Base-by-base conservation (phyloP, 176 grass and related monocot genomes). In the Urochloa ruziziensis region DNA sequence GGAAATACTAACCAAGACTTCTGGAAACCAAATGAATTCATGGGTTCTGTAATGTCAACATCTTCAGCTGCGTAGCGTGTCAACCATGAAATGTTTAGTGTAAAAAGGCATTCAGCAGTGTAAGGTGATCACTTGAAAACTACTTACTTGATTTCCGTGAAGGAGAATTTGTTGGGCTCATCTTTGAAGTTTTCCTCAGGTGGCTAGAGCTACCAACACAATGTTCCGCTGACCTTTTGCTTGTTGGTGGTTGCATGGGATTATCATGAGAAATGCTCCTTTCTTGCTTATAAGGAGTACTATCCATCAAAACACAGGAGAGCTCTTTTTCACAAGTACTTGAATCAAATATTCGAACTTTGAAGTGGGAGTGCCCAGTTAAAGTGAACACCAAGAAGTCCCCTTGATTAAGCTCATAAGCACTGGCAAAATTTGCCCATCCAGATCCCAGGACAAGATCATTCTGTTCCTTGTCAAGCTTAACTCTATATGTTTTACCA, bases 401-500 rank as follows among this genome's bases (percentile, higher is more conserved):
- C 16, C 44, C 44, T 4, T 47, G 44, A 15, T 47, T 14, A 47
- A 47, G 44, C 14, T 47, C 44, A 47, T 47, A 48, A 48, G 46
- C 13, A 0, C 46, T 48, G 46, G 43, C 14, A 48, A 48, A 48
- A n/a, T n/a, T 48, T 48, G 46, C 46, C 14, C 46, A 48, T 5
- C 46, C 13, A 48, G 46, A 48, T 48, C 46, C 4, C 4, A 48
- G 46, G 46, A 48, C 46, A 1, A 48, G 46, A 4, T 48, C 46
- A 48, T 48, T 48, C 14, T 48, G 46, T 16, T 53, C 19, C n/a
- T 70, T 62, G 19, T 71, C 43, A 32, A 91, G 28, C 23, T 81
- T 62, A 52, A 91, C 76, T 7, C 53, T 21, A 49, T 73, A 91
- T 49, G 21, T 46, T 32, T 67, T 58, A 36, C 88, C 88, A 58